Percentiles rank a stretch among this genome's conserved stretches.
These are phyloP conservation scores for Penicillium dipodomyicola DNA, from an alignment of 495 filamentous ascomycete species.

Conservation along the genomic window DNA sequence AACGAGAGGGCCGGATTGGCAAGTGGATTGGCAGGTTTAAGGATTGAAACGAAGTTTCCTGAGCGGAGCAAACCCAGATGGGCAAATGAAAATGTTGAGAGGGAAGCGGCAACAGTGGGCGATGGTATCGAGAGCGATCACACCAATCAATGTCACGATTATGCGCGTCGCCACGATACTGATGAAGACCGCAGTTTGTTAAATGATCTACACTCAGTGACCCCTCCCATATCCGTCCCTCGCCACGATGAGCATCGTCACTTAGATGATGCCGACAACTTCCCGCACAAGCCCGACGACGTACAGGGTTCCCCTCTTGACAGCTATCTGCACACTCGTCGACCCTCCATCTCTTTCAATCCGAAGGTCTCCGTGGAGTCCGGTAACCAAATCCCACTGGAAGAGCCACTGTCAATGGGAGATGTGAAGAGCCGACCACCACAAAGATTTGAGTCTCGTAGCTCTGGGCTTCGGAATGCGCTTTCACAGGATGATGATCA, in stretches of 20 bases:
- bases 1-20: slow-evolving; percentile 27
- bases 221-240: slow-evolving; percentile 48
- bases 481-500: slow-evolving; percentile 36
- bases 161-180: slow-evolving; percentile 45
- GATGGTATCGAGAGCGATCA: slow-evolving; percentile 48
- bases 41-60: slow-evolving; percentile 43
- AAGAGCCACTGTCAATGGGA: slow-evolving; percentile 41
- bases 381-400: slow-evolving; percentile 35
- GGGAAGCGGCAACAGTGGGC: slow-evolving; percentile 30
- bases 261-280: slow-evolving; percentile 26
- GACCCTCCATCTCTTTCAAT: slow-evolving; percentile 46
- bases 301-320: slow-evolving; percentile 42
- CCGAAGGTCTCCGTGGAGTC: slow-evolving; percentile 41
- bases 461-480: slow-evolving; percentile 41
- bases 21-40: slow-evolving; percentile 37
- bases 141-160: slow-evolving; percentile 43
- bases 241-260: slow-evolving; percentile 35
- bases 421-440: slow-evolving; percentile 26
- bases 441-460: slow-evolving; percentile 38
- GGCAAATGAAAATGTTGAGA: slow-evolving; percentile 27
- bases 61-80: slow-evolving; percentile 27
- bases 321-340: slow-evolving; percentile 40
- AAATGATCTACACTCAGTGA: slow-evolving; percentile 46
- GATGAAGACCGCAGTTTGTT: slow-evolving; percentile 47
- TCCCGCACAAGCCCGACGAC: slow-evolving; percentile 46